phyloP scores from a whole-genome alignment of 208 protist genomes.

The Blastocrithidia nonstop region DNA sequence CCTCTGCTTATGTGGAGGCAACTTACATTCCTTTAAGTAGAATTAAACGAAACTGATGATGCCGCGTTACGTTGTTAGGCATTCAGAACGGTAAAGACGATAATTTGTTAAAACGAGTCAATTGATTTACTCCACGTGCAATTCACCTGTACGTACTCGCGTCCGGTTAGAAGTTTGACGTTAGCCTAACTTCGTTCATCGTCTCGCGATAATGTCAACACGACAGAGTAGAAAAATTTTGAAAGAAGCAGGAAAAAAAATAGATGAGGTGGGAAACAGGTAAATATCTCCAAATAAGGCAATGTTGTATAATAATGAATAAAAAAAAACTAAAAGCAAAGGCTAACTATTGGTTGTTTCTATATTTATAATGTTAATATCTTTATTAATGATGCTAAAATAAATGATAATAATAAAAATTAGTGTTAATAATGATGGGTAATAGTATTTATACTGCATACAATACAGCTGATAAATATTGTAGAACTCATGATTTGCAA shows the following conservation, averaged over 20 bases:
- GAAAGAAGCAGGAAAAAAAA: background rate
- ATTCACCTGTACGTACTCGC: conserved; percentile 35
- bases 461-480: too few relatives aligned
- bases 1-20: conserved; percentile 1
- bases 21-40: conserved; percentile 17
- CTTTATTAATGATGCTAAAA: too few relatives aligned
- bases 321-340: background rate
- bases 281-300: background rate
- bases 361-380: too few relatives aligned
- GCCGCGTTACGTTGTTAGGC: conserved; percentile 26
- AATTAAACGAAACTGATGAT: conserved; percentile 54
- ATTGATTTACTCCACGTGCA: conserved; percentile 15
- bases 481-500: too few relatives aligned
- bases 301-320: background rate
- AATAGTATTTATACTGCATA: too few relatives aligned
- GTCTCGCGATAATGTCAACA: too few relatives aligned
- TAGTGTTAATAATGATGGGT: too few relatives aligned
- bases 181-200: too few relatives aligned
- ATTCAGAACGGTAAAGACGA: conserved; percentile 67
- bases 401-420: too few relatives aligned
- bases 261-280: background rate
- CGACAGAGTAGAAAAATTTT: conserved; percentile 30
- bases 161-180: conserved; percentile 22
- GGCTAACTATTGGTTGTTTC: too few relatives aligned
- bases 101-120: conserved; percentile 65